Percentiles rank a stretch among this genome's conserved stretches.
Evolutionary conservation across 1,139 yeast species (phyloP).

Genomic region (Trichomonascaceae sp.): DNA sequence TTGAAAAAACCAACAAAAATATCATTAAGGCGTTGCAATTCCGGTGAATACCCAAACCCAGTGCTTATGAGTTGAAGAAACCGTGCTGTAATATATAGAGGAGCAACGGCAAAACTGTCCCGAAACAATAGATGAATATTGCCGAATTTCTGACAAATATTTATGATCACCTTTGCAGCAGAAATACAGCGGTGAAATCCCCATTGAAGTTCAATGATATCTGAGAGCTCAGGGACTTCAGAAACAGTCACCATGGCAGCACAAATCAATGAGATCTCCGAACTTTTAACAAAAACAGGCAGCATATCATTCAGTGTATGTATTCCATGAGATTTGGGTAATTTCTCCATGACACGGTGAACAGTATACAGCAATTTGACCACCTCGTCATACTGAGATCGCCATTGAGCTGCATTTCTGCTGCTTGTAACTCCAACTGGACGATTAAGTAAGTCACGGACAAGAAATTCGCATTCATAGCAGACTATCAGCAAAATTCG

Average conservation of each 20-base stretch:
- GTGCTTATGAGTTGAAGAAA: not conserved
- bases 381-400: not conserved
- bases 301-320: not conserved
- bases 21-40: not conserved
- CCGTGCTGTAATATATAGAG: not conserved
- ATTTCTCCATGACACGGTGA: not conserved
- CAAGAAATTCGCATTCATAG: not conserved
- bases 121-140: not conserved
- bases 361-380: not conserved
- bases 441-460: not conserved
- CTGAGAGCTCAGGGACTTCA: not conserved
- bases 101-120: not conserved
- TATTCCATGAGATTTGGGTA: not conserved
- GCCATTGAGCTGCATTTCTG: not conserved
- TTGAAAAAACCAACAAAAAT: not conserved
- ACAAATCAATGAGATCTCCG: not conserved
- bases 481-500: not conserved
- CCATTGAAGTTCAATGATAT: not conserved
- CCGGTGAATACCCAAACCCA: not conserved
- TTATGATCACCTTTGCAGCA: not conserved
- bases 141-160: not conserved
- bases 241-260: not conserved
- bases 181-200: not conserved
- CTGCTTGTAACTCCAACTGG: not conserved
- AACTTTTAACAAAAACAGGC: not conserved